A percentile compares a stretch with the other conserved stretches of the same genome.
Conservation (phyloP, 495 filamentous ascomycete genomes). For the Rhizodiscina lignyota region DNA sequence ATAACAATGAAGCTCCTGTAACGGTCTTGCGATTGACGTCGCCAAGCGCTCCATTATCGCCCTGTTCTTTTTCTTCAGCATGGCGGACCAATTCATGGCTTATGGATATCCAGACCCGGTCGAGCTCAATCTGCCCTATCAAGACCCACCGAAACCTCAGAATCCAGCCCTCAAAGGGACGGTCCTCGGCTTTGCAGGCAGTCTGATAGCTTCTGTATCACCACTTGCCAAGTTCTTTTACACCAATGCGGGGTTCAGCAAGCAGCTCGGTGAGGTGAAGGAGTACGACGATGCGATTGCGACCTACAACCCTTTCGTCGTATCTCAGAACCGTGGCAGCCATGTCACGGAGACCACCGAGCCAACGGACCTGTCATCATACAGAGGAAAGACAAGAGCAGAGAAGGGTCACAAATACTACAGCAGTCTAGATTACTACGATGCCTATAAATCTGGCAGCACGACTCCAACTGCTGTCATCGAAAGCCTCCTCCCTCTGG, state of each 20-base stretch:
- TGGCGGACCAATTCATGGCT: too few species aligned
- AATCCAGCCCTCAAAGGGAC: slow-evolving; percentile 18
- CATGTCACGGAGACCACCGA: slow-evolving; percentile 18
- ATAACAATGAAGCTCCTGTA: too few species aligned
- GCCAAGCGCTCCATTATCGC: too few species aligned
- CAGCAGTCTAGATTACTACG: slow-evolving; percentile 62
- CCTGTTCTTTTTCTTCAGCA: too few species aligned
- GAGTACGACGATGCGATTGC: slow-evolving; percentile 42
- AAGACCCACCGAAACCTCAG: slow-evolving; percentile 7
- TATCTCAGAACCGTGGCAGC: slow-evolving; percentile 60
- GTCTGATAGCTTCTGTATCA: slow-evolving; percentile 30
- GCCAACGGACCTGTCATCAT: slow-evolving; percentile 6
- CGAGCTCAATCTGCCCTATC: slow-evolving; percentile 12
- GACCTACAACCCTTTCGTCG: slow-evolving; percentile 55
- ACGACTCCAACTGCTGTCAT: slow-evolving; percentile 56
- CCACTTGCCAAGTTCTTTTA: slow-evolving; percentile 47
- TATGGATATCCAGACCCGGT: slow-evolving; percentile 11
- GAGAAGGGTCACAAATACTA: slow-evolving; percentile 25
- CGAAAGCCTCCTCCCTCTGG: slow-evolving; percentile 50
- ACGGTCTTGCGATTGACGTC: too few species aligned
- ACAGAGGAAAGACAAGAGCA: slow-evolving; percentile 12
- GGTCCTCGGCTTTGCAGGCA: slow-evolving; percentile 10
- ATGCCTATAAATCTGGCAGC: slow-evolving; percentile 47
- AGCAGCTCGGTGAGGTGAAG: slow-evolving; percentile 37
- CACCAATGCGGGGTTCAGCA: slow-evolving; percentile 57